A percentile compares a stretch with the other conserved stretches of the same genome.
These are phyloP conservation scores for Nemophila menziesii DNA, from an alignment of 257 asterid species.

Conservation along the genomic window DNA sequence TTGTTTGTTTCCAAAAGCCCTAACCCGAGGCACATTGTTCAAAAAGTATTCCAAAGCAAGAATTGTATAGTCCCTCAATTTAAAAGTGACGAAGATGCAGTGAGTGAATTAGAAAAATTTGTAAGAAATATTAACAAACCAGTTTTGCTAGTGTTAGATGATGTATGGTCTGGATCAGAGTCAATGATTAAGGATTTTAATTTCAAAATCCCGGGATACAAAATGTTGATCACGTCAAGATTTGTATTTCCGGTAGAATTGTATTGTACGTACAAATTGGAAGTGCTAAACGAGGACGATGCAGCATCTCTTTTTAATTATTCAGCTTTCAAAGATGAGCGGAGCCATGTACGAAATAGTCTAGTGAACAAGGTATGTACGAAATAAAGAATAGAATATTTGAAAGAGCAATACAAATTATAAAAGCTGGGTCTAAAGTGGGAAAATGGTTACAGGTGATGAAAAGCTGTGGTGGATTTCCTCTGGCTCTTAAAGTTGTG, in stretches of 20 bases:
- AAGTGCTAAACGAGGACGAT: slow-evolving; percentile 15
- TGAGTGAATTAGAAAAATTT: slow-evolving; percentile 11
- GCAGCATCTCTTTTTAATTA: slow-evolving; percentile 18
- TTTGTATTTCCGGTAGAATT: slow-evolving; percentile 16
- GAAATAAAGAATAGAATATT: too few species aligned
- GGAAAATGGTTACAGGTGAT: slow-evolving; percentile 14
- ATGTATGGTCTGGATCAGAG: slow-evolving; percentile 23
- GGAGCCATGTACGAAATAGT: slow-evolving; percentile 9
- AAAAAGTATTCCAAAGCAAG: slow-evolving; percentile 13
- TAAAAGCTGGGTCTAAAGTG: too few species aligned
- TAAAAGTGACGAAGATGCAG: slow-evolving; percentile 17
- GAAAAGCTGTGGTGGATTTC: slow-evolving; percentile 24
- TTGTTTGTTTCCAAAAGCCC: slow-evolving; percentile 18
- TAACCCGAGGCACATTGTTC: slow-evolving; percentile 16
- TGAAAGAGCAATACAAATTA: too few species aligned
- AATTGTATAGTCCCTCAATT: slow-evolving; percentile 6
- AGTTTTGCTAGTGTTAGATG: slow-evolving; percentile 24
- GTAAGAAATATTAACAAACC: slow-evolving; percentile 5
- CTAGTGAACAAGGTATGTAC: slow-evolving; percentile 23
- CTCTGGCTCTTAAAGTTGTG: slow-evolving; percentile 28
- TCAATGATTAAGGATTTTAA: slow-evolving; percentile 13
- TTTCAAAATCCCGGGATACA: slow-evolving; percentile 11
- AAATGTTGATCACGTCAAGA: slow-evolving; percentile 27
- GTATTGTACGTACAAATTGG: slow-evolving; percentile 20
- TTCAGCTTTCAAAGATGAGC: slow-evolving; percentile 21